Conservation (phyloP, 306 rosid species). For the Cucumis cinereus region DNA sequence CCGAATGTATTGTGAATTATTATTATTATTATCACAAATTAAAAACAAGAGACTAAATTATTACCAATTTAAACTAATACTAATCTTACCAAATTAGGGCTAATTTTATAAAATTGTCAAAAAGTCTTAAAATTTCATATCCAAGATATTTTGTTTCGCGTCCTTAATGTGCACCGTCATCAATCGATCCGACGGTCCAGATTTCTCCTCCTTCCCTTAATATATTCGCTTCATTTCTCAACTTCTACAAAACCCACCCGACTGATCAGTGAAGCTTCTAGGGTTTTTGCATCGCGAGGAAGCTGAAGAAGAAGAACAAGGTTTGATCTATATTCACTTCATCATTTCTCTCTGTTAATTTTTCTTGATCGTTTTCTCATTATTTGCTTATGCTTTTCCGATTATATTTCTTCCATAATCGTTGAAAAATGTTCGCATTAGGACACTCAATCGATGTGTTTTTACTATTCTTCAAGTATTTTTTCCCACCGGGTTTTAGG, state of each 20-base stretch:
- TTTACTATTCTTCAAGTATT: not conserved
- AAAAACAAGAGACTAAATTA: no score
- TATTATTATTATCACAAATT: no score
- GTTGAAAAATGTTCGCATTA: not conserved
- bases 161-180: not conserved
- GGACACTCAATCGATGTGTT: not conserved
- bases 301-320: not conserved
- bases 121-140: not conserved
- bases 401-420: not conserved
- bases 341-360: not conserved
- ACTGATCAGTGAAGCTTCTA: not conserved
- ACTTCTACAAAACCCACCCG: not conserved
- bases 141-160: not conserved
- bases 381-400: not conserved
- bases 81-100: no score
- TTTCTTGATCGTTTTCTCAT: not conserved
- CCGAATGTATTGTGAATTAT: no score
- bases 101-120: not conserved
- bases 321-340: not conserved
- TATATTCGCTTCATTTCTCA: not conserved
- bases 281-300: conserved; percentile 4
- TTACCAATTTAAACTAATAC: no score
- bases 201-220: not conserved
- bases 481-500: not conserved
- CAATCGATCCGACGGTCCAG: not conserved